Percentiles rank a stretch among this genome's conserved stretches.
Conservation (phyloP, 306 rosid genomes). For the Castanopsis chinensis region DNA sequence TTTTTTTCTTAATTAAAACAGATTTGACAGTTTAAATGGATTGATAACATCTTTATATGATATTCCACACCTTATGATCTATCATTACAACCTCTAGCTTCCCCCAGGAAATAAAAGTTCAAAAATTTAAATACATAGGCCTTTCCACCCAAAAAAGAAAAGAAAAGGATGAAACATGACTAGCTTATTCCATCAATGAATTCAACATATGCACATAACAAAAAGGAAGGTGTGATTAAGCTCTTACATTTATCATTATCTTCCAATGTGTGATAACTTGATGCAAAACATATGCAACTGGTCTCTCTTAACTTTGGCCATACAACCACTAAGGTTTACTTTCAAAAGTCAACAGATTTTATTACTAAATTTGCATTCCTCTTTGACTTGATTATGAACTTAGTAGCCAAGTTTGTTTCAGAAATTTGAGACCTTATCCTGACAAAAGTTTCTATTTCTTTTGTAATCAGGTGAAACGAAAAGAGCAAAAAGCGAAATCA, state of each 20-base stretch:
- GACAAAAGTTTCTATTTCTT: too few species aligned
- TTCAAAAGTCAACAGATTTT: slow-evolving; percentile 66
- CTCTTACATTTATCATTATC: background rate
- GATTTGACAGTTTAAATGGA: background rate
- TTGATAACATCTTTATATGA: background rate
- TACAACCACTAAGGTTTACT: background rate
- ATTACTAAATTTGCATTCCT: slow-evolving; percentile 69
- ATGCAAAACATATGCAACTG: background rate
- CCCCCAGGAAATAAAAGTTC: background rate
- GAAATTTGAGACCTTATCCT: too few species aligned
- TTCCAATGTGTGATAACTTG: background rate
- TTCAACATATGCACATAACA: background rate
- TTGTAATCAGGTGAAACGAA: background rate
- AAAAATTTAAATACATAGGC: background rate
- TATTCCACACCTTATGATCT: background rate
- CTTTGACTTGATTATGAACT: slow-evolving; percentile 73
- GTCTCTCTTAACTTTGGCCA: background rate
- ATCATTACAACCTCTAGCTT: background rate
- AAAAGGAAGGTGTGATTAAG: background rate
- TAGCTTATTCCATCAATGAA: background rate
- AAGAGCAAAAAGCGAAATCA: background rate
- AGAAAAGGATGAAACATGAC: background rate
- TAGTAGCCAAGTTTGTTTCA: slow-evolving; percentile 21
- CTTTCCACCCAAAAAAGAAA: background rate
- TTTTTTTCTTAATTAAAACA: background rate